These are phyloP conservation scores for Cyphellophora europaea DNA, from an alignment of 2,329 filamentous ascomycete genomes.

Conservation along the genomic window DNA sequence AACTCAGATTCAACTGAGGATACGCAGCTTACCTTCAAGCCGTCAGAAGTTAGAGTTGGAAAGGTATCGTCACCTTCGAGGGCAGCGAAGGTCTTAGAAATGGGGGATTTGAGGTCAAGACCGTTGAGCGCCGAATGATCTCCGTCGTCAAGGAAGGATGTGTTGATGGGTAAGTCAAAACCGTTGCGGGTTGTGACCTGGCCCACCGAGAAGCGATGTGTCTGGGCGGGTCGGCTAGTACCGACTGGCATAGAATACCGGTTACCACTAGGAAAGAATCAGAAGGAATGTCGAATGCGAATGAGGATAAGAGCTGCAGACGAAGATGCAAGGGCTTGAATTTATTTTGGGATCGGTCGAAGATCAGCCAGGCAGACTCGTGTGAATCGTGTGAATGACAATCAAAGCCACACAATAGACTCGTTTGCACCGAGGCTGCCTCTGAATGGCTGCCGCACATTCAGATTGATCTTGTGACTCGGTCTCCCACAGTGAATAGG, in stretches of 20 bases:
- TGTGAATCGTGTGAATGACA: too few relatives aligned
- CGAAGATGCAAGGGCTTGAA: too few relatives aligned
- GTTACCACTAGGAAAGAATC: slow-evolving; percentile 53
- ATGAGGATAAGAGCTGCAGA: slow-evolving; percentile 2
- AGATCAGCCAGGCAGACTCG: too few relatives aligned
- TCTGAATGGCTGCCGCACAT: background rate
- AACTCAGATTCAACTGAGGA: background rate
- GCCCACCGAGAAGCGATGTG: slow-evolving; percentile 12
- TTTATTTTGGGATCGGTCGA: too few relatives aligned
- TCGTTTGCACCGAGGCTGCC: slow-evolving; percentile 1
- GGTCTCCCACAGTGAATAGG: too few relatives aligned
- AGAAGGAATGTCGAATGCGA: slow-evolving; percentile 6
- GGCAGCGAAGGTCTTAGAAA: slow-evolving; percentile 60
- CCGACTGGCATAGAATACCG: slow-evolving; percentile 89
- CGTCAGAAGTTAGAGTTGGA: slow-evolving; percentile 57
- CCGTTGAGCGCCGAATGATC: slow-evolving; percentile 37
- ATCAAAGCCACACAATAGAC: background rate
- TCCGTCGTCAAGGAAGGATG: slow-evolving; percentile 74
- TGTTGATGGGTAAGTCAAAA: slow-evolving; percentile 61
- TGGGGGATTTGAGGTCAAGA: slow-evolving; percentile 40
- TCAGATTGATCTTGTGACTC: slow-evolving; percentile 1
- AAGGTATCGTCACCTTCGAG: slow-evolving; percentile 75
- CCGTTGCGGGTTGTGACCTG: slow-evolving; percentile 3
- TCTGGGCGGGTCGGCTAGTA: slow-evolving; percentile 28
- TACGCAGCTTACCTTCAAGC: slow-evolving; percentile 21